A percentile compares a stretch with the other conserved stretches of the same genome.
Conservation (phyloP, 2,329 filamentous ascomycete species). For the Xylariaceae sp. region DNA sequence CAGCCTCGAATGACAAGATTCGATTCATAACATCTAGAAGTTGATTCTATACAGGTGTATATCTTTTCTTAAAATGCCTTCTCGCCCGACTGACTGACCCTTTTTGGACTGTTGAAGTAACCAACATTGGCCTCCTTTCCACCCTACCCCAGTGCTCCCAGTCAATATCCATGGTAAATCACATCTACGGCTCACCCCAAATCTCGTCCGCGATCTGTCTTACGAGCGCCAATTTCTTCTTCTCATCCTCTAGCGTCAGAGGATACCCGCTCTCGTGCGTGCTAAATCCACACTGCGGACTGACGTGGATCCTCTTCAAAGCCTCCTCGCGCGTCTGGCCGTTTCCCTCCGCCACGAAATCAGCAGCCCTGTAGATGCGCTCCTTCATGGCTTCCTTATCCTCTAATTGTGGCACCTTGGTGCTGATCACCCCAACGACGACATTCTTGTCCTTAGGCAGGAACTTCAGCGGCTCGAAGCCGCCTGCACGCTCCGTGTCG, state of each 20-base stretch:
- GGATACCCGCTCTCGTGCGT: conserved; percentile 75
- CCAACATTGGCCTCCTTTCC: conserved; percentile 15
- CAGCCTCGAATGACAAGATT: neutral
- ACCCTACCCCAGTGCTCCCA: neutral
- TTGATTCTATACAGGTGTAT: neutral
- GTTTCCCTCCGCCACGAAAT: conserved; percentile 70
- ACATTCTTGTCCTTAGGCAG: conserved; percentile 65
- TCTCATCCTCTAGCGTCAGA: conserved; percentile 70
- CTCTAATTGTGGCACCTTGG: conserved; percentile 64
- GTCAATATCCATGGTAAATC: neutral
- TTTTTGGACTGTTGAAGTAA: conserved; percentile 33
- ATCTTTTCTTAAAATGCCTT: neutral
- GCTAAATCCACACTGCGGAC: conserved; percentile 74
- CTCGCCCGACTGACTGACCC: conserved; percentile 13
- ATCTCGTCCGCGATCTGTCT: conserved; percentile 73
- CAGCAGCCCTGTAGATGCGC: conserved; percentile 62
- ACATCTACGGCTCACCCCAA: conserved; percentile 56
- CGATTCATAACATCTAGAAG: neutral
- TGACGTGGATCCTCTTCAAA: conserved; percentile 67
- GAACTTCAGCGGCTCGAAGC: conserved; percentile 65
- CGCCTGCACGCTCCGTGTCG: conserved; percentile 65
- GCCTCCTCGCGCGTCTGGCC: conserved; percentile 67
- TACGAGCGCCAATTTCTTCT: conserved; percentile 71
- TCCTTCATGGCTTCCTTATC: conserved; percentile 66
- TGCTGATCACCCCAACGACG: conserved; percentile 65